Percentiles rank a stretch among this genome's conserved stretches.
Evolutionary conservation across 2,329 filamentous ascomycete genomes (phyloP).

Genomic region (Endoconidiophora laricicola): DNA sequence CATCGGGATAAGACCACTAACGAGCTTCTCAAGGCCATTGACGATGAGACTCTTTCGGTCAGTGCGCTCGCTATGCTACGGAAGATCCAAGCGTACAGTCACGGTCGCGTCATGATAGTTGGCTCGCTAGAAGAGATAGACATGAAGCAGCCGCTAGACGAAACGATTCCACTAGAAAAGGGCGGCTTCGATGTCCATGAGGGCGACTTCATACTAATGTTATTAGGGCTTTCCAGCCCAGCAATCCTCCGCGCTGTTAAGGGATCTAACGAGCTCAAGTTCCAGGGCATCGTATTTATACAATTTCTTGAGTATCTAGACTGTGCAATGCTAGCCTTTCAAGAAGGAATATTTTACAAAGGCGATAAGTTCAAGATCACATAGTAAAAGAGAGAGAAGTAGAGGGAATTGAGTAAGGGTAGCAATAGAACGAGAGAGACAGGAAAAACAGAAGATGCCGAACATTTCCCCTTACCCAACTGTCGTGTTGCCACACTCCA

Average conservation of each 20-base stretch:
- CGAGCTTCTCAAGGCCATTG: too few relatives aligned
- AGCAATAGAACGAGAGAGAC: too few relatives aligned
- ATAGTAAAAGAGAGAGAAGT: background rate
- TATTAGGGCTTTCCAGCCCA: background rate
- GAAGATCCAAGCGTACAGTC: background rate
- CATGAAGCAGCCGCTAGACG: background rate
- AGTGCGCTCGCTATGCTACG: background rate
- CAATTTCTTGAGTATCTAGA: slow-evolving; percentile 1
- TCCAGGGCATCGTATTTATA: background rate
- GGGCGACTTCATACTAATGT: slow-evolving; percentile 5
- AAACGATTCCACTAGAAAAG: background rate
- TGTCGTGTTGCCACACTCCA: too few relatives aligned
- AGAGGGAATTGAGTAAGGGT: too few relatives aligned
- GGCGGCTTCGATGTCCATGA: slow-evolving; percentile 2
- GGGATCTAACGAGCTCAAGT: background rate
- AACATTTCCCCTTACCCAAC: too few relatives aligned
- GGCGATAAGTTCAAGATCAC: background rate
- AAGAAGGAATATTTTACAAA: background rate
- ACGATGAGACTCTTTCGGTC: too few relatives aligned
- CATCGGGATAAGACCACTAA: too few relatives aligned
- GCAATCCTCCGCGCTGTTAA: background rate
- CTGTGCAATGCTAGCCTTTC: slow-evolving; percentile 1
- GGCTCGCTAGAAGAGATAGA: background rate
- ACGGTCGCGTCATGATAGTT: background rate
- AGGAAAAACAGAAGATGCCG: too few relatives aligned